Percentiles rank a stretch among this genome's conserved stretches.
Conservation (phyloP, 345 rosid species). For the Eucalyptus sp. region DNA sequence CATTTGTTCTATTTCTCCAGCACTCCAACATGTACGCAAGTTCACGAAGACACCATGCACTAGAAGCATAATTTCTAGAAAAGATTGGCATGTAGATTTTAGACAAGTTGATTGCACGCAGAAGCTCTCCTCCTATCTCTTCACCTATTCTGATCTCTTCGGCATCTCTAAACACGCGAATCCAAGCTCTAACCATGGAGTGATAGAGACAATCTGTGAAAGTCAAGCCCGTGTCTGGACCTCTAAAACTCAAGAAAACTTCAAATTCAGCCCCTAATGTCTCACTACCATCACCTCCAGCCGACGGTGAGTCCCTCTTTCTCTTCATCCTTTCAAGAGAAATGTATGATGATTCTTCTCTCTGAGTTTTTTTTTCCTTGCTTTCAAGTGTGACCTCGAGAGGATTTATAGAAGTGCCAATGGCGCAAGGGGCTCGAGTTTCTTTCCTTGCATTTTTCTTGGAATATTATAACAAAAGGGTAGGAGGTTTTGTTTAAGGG, state of each 20-base stretch:
- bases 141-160: background rate
- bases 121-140: background rate
- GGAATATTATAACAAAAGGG: background rate
- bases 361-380: background rate
- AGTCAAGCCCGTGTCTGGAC: background rate
- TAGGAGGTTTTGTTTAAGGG: background rate
- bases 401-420: background rate
- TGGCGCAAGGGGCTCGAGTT: background rate
- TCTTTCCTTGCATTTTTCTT: background rate
- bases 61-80: background rate
- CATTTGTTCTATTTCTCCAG: background rate
- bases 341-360: background rate
- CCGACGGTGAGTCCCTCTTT: background rate
- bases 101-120: background rate
- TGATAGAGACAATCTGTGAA: background rate
- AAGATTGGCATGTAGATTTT: background rate
- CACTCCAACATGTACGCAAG: background rate
- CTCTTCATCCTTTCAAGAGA: background rate
- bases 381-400: background rate
- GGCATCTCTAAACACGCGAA: background rate
- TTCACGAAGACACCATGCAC: background rate
- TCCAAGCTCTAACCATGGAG: background rate
- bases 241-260: background rate
- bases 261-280: background rate
- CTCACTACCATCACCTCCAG: background rate